These are phyloP conservation scores for Avena sativa DNA, from an alignment of 176 grass and related monocot species.

Conservation along the genomic window DNA sequence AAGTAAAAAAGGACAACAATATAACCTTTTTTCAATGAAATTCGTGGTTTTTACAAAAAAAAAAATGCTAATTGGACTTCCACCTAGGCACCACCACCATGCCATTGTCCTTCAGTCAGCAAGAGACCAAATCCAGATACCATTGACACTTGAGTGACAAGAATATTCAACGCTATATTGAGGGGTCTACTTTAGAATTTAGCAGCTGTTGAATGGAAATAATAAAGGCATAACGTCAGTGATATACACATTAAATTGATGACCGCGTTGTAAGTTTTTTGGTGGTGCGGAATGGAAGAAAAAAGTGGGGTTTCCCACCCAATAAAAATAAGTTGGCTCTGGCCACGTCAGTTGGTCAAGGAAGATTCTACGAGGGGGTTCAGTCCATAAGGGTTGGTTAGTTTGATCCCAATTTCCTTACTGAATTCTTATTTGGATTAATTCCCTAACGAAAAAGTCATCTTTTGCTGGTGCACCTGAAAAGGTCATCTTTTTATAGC, in stretches of 20 bases:
- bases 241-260: too few species aligned
- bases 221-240: too few species aligned
- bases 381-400: not conserved
- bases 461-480: not conserved
- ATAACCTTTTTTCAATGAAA: not conserved
- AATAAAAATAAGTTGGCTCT: too few species aligned
- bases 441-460: not conserved
- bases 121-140: not conserved
- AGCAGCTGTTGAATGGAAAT: too few species aligned
- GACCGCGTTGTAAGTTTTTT: too few species aligned
- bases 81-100: too few species aligned
- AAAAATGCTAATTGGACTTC: too few species aligned
- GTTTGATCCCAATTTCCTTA: not conserved
- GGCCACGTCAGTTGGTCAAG: too few species aligned
- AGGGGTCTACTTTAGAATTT: too few species aligned
- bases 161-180: not conserved
- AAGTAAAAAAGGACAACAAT: not conserved
- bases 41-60: not conserved
- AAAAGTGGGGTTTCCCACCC: too few species aligned
- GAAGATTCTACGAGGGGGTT: not conserved
- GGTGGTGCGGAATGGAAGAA: too few species aligned
- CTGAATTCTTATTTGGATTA: not conserved
- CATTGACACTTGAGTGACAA: not conserved
- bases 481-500: not conserved
- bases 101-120: not conserved